These are phyloP conservation scores for Madurella fahalii DNA, from an alignment of 2,329 filamentous ascomycete genomes.

Conservation along the genomic window DNA sequence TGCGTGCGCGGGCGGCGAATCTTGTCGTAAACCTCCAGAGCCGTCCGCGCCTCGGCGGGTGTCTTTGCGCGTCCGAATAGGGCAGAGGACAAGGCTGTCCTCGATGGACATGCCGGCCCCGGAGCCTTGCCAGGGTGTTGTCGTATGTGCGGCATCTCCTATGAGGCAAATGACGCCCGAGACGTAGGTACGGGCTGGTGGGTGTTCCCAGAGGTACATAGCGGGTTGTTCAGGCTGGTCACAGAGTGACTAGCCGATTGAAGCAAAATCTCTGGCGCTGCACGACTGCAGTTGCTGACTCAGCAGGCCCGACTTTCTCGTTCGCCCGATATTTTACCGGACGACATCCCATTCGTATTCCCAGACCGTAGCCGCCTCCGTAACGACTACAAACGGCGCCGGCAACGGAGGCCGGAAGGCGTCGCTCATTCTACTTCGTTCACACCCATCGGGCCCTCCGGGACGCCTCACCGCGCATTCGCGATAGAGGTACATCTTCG, in stretches of 20 bases:
- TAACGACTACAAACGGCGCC: too few relatives aligned
- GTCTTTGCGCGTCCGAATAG: slow-evolving; percentile 18
- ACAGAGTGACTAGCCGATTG: background rate
- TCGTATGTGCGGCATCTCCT: slow-evolving; percentile 25
- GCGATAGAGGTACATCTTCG: too few relatives aligned
- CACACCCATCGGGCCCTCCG: too few relatives aligned
- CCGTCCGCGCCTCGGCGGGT: slow-evolving; percentile 3
- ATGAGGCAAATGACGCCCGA: slow-evolving; percentile 17
- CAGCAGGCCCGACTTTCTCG: too few relatives aligned
- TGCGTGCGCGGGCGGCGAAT: slow-evolving; percentile 15
- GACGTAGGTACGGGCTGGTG: slow-evolving; percentile 14
- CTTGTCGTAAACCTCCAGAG: slow-evolving; percentile 13
- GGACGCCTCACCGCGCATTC: too few relatives aligned
- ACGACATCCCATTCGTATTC: too few relatives aligned
- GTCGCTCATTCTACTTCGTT: too few relatives aligned
- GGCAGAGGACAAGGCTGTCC: slow-evolving; percentile 20
- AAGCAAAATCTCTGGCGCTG: too few relatives aligned
- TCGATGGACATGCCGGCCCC: slow-evolving; percentile 25
- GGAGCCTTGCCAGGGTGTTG: slow-evolving; percentile 24
- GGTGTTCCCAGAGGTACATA: slow-evolving; percentile 2
- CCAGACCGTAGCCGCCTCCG: too few relatives aligned
- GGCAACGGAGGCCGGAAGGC: too few relatives aligned
- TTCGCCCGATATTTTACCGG: too few relatives aligned
- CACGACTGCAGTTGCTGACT: too few relatives aligned
- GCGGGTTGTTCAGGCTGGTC: background rate